Percentiles rank a stretch among this genome's conserved stretches.
Conservation (phyloP, 1,284 basidiomycete genomes). For the Sanguinoderma infundibulare region DNA sequence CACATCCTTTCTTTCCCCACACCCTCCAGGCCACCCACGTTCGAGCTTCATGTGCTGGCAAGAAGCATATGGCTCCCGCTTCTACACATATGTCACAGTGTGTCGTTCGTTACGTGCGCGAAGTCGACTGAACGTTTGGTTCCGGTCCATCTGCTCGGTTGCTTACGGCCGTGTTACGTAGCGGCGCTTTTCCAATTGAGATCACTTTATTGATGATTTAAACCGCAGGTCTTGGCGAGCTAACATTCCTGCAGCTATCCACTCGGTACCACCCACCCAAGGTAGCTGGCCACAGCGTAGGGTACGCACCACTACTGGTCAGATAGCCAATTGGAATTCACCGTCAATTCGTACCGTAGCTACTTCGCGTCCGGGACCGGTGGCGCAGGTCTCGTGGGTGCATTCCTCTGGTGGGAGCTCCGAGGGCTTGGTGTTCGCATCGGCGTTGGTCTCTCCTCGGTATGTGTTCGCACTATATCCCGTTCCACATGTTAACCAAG, state of each 20-base stretch:
- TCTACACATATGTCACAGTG: too few species aligned
- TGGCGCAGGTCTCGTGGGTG: slow-evolving; percentile 91
- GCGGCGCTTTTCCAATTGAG: too few species aligned
- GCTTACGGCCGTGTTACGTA: too few species aligned
- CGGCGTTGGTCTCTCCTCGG: slow-evolving; percentile 84
- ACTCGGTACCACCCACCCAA: slow-evolving; percentile 80
- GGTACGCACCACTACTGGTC: slow-evolving; percentile 45
- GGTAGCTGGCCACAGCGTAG: slow-evolving; percentile 71
- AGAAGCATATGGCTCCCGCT: too few species aligned
- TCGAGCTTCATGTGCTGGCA: not conserved
- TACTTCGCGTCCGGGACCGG: slow-evolving; percentile 94
- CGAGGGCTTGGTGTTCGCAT: slow-evolving; percentile 82
- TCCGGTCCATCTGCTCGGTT: too few species aligned
- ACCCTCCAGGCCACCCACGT: too few species aligned
- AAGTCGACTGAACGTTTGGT: not conserved
- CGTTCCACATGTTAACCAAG: not conserved
- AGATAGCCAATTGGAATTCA: not conserved
- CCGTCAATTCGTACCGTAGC: slow-evolving; percentile 38
- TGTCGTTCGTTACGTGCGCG: too few species aligned
- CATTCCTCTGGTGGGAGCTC: slow-evolving; percentile 94
- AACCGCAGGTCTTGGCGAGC: slow-evolving; percentile 79
- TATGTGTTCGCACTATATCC: slow-evolving; percentile 40
- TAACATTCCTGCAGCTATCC: slow-evolving; percentile 94
- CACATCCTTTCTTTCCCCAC: not conserved
- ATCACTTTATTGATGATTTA: not conserved